Evolutionary conservation across 2,329 filamentous ascomycete species (phyloP).

Genomic region (Aquanectria penicillioides): DNA sequence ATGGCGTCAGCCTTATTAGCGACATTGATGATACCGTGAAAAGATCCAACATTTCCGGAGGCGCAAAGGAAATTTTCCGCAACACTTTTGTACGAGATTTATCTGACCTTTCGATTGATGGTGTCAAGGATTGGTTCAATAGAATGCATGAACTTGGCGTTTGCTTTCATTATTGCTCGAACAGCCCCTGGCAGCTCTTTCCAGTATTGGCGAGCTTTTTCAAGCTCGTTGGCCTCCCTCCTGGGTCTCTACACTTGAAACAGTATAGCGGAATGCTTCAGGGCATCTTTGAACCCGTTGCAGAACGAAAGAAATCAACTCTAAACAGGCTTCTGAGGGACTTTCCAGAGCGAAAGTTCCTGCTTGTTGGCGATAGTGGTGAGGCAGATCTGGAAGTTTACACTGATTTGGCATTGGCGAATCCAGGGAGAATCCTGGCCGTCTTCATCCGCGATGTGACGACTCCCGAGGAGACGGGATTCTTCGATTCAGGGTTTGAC

Average conservation of each 20-base stretch:
- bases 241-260: constrained; percentile 93
- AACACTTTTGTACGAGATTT: constrained; percentile 95
- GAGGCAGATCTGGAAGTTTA: constrained; percentile 98
- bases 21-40: constrained; percentile 99
- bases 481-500: constrained; percentile 74
- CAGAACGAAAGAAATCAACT: constrained; percentile 90
- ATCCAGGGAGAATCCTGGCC: constrained; percentile 84
- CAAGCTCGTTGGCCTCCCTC: constrained; percentile 79
- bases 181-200: constrained; percentile 97
- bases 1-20: constrained; percentile 91
- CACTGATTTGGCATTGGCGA: constrained; percentile 86
- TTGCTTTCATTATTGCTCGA: constrained; percentile 96
- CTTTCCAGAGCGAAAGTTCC: constrained; percentile 88
- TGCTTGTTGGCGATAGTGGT: constrained; percentile 93
- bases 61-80: constrained; percentile 92
- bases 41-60: constrained; percentile 87
- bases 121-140: constrained; percentile 90
- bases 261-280: constrained; percentile 97
- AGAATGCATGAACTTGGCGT: constrained; percentile 82
- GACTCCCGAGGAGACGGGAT: constrained; percentile 74
- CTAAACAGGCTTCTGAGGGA: constrained; percentile 87
- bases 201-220: constrained; percentile 90
- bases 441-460: constrained; percentile 98
- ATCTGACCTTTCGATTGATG: constrained; percentile 81
- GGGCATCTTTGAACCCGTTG: constrained; percentile 96